Evolutionary conservation across 192 early-diverging fungal genomes (phyloP).

Genomic region (Chytriomyces sp.): DNA sequence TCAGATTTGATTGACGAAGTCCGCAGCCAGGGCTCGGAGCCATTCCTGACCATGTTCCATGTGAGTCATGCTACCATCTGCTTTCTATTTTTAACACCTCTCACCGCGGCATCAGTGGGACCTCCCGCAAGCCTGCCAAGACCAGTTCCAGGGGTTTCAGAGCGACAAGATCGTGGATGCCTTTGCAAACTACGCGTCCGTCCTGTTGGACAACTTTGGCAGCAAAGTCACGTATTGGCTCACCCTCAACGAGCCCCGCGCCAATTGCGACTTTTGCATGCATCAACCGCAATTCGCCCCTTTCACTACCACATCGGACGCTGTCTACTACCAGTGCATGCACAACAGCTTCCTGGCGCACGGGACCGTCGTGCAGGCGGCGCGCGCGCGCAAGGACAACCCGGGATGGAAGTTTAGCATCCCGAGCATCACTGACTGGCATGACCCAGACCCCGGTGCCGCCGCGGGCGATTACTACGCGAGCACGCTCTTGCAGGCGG

Average conservation of each 20-base stretch:
- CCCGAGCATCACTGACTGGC: constrained; percentile 29
- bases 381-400: constrained; percentile 20
- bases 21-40: constrained; percentile 24
- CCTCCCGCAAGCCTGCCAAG: constrained; percentile 27
- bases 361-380: constrained; percentile 28
- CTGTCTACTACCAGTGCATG: constrained; percentile 10
- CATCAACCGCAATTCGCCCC: constrained; percentile 9
- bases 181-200: constrained; percentile 36
- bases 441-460: constrained; percentile 6
- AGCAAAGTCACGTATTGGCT: constrained; percentile 35
- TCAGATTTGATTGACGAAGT: constrained; percentile 32
- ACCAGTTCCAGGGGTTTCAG: constrained; percentile 23
- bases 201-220: constrained; percentile 32
- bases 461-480: not conserved
- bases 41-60: constrained; percentile 39
- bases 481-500: not conserved
- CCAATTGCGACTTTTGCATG: constrained; percentile 37
- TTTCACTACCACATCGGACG: constrained; percentile 4
- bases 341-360: constrained; percentile 25
- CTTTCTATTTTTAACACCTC: constrained; percentile 7
- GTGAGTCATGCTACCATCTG: not conserved
- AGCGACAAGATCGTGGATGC: constrained; percentile 34
- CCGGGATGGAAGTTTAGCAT: constrained; percentile 28
- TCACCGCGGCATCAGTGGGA: not conserved
- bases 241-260: constrained; percentile 43